phyloP scores from a whole-genome alignment of 148 eudicot genomes.

The Amaranthus cruentus region DNA sequence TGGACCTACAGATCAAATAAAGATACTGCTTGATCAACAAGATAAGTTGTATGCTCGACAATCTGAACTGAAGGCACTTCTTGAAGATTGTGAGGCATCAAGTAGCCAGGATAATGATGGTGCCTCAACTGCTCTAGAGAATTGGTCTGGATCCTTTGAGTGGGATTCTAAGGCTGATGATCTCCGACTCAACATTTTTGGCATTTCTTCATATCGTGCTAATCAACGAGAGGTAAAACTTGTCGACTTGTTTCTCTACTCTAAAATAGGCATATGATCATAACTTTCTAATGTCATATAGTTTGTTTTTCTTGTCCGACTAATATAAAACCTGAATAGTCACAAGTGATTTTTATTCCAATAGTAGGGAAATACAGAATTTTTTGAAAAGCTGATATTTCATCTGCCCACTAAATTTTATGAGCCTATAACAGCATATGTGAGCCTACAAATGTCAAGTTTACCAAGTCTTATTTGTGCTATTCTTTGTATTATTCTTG shows the following conservation, averaged over 20 bases:
- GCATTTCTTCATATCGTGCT: slow-evolving; percentile 81
- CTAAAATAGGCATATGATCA: background rate
- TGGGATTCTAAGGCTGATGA: slow-evolving; percentile 93
- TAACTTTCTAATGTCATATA: background rate
- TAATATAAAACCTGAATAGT: background rate
- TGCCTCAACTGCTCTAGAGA: slow-evolving; percentile 47
- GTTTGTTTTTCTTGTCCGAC: background rate
- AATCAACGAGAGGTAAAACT: slow-evolving; percentile 88
- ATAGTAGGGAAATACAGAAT: background rate
- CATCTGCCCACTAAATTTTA: background rate
- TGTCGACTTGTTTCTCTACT: slow-evolving; percentile 14
- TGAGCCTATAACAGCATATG: background rate
- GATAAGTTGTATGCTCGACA: slow-evolving; percentile 69
- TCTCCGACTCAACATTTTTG: slow-evolving; percentile 72
- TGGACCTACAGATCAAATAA: slow-evolving; percentile 67
- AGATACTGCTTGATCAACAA: slow-evolving; percentile 72
- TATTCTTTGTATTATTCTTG: background rate
- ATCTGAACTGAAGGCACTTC: slow-evolving; percentile 69
- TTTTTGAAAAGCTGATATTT: background rate
- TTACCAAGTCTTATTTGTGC: background rate
- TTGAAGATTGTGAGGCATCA: slow-evolving; percentile 57
- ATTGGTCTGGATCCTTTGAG: slow-evolving; percentile 74
- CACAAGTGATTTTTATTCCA: background rate
- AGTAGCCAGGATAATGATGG: slow-evolving; percentile 37
- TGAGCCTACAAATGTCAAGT: background rate